Evolutionary conservation across 2,329 filamentous ascomycete species (phyloP).

Genomic region (Trichoderma cornu-damae): DNA sequence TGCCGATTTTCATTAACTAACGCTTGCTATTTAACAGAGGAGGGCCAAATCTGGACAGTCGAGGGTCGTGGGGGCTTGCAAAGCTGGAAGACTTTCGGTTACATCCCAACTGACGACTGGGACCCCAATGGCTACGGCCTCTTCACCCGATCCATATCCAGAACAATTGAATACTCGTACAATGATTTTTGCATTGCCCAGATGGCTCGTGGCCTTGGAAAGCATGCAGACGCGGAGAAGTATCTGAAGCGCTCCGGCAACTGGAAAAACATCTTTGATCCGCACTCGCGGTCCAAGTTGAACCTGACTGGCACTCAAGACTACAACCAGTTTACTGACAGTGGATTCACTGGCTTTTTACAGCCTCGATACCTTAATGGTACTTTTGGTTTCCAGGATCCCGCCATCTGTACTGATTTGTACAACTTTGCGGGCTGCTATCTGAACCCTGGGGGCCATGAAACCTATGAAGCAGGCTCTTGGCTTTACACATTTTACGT

Average conservation of each 20-base stretch:
- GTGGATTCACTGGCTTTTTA: slow-evolving; percentile 53
- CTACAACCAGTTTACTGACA: slow-evolving; percentile 44
- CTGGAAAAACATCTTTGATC: slow-evolving; percentile 63
- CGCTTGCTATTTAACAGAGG: slow-evolving; percentile 26
- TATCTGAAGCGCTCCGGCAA: slow-evolving; percentile 59
- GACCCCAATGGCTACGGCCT: slow-evolving; percentile 60
- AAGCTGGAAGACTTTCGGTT: slow-evolving; percentile 66
- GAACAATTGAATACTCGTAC: slow-evolving; percentile 76
- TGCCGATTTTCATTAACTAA: neutral
- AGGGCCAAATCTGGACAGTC: slow-evolving; percentile 58
- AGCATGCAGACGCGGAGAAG: slow-evolving; percentile 48
- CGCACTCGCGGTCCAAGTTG: slow-evolving; percentile 26
- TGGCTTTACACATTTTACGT: slow-evolving; percentile 67
- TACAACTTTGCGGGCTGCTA: slow-evolving; percentile 43
- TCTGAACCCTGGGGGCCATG: slow-evolving; percentile 26
- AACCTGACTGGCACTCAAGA: slow-evolving; percentile 40
- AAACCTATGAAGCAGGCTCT: slow-evolving; percentile 63
- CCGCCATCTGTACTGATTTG: slow-evolving; percentile 35
- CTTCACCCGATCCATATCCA: slow-evolving; percentile 63
- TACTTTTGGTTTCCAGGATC: slow-evolving; percentile 63
- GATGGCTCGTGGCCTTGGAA: slow-evolving; percentile 55
- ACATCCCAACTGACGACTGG: slow-evolving; percentile 65
- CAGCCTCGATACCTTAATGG: slow-evolving; percentile 63
- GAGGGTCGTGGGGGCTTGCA: slow-evolving; percentile 66
- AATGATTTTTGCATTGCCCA: slow-evolving; percentile 68